phyloP scores from a whole-genome alignment of 176 grass and related monocot species.

The Tillandsia leiboldiana region DNA sequence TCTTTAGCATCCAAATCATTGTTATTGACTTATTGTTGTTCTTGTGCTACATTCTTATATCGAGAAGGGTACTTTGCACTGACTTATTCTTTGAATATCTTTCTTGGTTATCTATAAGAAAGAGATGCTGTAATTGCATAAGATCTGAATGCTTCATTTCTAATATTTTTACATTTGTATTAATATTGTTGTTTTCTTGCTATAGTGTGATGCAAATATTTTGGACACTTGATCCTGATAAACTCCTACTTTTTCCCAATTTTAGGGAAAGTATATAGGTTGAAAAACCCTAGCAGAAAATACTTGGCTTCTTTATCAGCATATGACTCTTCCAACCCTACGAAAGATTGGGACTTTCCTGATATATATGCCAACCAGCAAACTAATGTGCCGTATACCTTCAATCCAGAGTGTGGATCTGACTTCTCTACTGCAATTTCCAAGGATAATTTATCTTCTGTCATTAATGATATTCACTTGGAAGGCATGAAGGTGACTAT shows the following conservation, averaged over 20 bases:
- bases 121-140: not conserved
- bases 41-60: not conserved
- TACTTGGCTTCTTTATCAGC: conserved; percentile 58
- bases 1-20: not conserved
- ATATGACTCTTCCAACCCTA: conserved; percentile 77
- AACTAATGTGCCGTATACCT: conserved; percentile 14
- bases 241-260: not conserved
- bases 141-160: not conserved
- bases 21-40: not conserved
- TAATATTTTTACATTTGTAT: not conserved
- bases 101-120: not conserved
- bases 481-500: conserved; percentile 15
- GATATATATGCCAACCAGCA: conserved; percentile 39
- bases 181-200: not conserved
- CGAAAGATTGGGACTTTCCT: conserved; percentile 80
- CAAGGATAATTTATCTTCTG: conserved; percentile 20
- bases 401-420: conserved; percentile 21
- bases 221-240: not conserved
- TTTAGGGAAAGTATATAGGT: conserved; percentile 80
- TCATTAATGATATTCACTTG: conserved; percentile 6
- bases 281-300: conserved; percentile 64
- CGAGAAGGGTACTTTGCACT: not conserved
- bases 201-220: not conserved
- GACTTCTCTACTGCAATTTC: conserved; percentile 10
- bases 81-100: not conserved